A percentile compares a stretch with the other conserved stretches of the same genome.
Evolutionary conservation across 1,284 basidiomycete species (phyloP).

Genomic region (Cryptococcus sp.): DNA sequence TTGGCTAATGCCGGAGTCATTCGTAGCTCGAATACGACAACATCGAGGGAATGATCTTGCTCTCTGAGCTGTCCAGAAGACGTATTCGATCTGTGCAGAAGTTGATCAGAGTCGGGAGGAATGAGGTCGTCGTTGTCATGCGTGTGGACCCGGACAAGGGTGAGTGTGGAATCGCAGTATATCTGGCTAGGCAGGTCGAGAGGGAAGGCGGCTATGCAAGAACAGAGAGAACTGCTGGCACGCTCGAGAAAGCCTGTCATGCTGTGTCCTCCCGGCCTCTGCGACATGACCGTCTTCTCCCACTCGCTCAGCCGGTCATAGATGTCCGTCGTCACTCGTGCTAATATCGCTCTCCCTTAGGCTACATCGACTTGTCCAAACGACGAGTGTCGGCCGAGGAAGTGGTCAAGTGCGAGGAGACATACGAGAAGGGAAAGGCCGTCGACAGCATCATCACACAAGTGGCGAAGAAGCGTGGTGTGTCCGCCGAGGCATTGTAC

Average conservation of each 20-base stretch:
- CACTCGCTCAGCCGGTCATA: no score
- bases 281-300: no score
- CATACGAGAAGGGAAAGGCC: conserved; percentile 96
- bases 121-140: conserved; percentile 97
- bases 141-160: conserved; percentile 99
- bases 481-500: conserved; percentile 66
- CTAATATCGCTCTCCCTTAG: conserved; percentile 53
- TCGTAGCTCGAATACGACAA: conserved; percentile 94
- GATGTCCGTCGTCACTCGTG: no score
- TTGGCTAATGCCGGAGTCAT: no score
- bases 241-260: no score
- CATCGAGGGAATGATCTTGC: conserved; percentile 98
- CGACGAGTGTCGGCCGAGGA: conserved; percentile 99
- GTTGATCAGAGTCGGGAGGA: conserved; percentile 94
- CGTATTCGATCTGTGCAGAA: conserved; percentile 99
- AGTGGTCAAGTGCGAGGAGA: conserved; percentile 97
- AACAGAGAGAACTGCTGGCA: no score
- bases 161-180: conserved; percentile 51
- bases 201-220: no score
- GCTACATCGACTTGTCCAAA: conserved; percentile 99
- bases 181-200: background rate
- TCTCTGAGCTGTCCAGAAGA: conserved; percentile 93
- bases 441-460: conserved; percentile 92
- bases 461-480: conserved; percentile 80
- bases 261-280: no score